Base-by-base conservation (phyloP, 2,329 filamentous ascomycete genomes). In the Rhinocladiella mackenziei region DNA sequence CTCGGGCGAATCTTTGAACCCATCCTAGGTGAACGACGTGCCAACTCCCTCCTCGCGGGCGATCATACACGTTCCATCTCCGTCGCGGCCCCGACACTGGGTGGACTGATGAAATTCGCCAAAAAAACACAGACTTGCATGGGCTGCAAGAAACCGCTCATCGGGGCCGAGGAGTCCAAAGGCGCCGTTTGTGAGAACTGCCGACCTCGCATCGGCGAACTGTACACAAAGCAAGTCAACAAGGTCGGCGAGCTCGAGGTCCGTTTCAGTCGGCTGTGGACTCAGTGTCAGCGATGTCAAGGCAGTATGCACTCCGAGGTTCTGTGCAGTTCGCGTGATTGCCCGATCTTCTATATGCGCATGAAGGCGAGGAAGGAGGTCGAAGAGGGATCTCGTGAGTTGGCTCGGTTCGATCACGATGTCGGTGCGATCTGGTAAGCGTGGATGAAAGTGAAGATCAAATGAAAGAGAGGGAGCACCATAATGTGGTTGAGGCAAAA, bases 311-410 rank as follows among this genome's bases (percentile, higher is more conserved):
- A 98, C 69, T 92, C 88, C 65, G 92, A 98, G 66, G 94, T 98
- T 42, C 97, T 98, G 57, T 98, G 92, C 72, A 89, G 84, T 52
- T 91, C 84, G 64, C 86, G 89, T 65, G 92, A 98, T 71, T 98
- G 92, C 63, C 92, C 92, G 1, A 98, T 98, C 60, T 98, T 98
- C 67, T 98, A 98, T 66, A 98, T 98, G 92, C 82, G 92, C 3
- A 98, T 98, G 92, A 98, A 98, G 76, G 91, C 91, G 22, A 94
- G 96, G 77, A 98, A 98, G 74, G 92, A 98, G 64, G 82, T 97
- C 28, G 91, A 97, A 66, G 92, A 98, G 69, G 84, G 83, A 1
- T 88, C 89, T 45, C 94, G 88, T 70, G 92, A 98, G 65, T 67
- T 98, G 59, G 78, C 78, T 57, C 75, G 92, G 58, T 98, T 98